Evolutionary conservation across 2,329 filamentous ascomycete species (phyloP), one percentile per base, ranked within the genome.

Genomic region (Arthrobotrys sphaeroides): DNA sequence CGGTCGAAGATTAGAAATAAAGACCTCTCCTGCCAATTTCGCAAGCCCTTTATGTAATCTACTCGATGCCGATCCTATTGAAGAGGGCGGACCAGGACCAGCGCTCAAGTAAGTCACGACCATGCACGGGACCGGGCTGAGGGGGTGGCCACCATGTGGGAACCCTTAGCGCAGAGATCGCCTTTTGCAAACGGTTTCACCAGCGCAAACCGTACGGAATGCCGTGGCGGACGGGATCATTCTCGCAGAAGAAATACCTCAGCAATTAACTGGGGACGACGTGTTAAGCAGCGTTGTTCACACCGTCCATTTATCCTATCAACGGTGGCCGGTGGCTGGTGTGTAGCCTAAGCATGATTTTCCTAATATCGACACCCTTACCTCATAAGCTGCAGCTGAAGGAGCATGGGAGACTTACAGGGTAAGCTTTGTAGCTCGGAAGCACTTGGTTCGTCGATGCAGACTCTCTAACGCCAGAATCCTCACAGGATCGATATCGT

Each of bases 141-240:
- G 57, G 31, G 62, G 16, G 38, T 59, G 62, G 42, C 24, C 20
- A 36, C 53, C 64, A 69, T 69, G 45, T 61, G 64, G 62, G 72
- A 69, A 22, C 7, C 26, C 72, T 64, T 69, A 64, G 72, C 72
- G 40, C 36, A 57, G 53, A 47, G 72, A 75, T 69, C 57, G 47
- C 40, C 55, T 75, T 49, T 64, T 16, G 47, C 62, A 51, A 59
- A 65, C 45, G 49, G 64, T 59, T 68, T 68, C 67, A 65, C 47
- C 13, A 47, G 36, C 45, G 36, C 36, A 40, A 5, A 16, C 31
- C 22, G 31, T 22, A 38, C 51, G 51, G 26, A 55, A 38, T 38
- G 51, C 31, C 28, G 28, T 55, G 49, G 49, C 22, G 31, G 28
- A 7, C 51, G 51, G 51, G 47, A 53, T 24, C 10, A 31, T 36